Evolutionary conservation across 768 basidiomycete genomes (phyloP).

Genomic region (Panus rudis): DNA sequence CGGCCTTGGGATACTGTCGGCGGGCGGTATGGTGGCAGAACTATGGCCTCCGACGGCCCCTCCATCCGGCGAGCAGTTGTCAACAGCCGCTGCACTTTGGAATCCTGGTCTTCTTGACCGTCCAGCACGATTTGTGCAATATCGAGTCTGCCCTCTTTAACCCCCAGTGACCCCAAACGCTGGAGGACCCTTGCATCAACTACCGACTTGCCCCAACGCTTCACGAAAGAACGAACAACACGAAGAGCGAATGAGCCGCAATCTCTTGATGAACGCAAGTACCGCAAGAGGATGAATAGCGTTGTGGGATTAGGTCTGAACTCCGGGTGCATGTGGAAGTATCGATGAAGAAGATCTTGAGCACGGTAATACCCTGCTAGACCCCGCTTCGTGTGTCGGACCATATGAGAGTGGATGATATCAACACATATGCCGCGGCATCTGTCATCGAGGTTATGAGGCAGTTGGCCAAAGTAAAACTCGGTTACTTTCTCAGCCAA

Average conservation of each 20-base stretch:
- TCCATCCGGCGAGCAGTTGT: no score
- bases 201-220: slow-evolving; percentile 48
- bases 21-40: no score
- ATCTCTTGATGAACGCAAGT: slow-evolving; percentile 36
- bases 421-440: slow-evolving; percentile 35
- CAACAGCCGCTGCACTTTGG: no score
- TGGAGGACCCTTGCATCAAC: slow-evolving; percentile 54
- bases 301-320: slow-evolving; percentile 55
- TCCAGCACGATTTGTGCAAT: slow-evolving; percentile 8
- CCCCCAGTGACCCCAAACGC: slow-evolving; percentile 49
- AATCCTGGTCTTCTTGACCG: no score
- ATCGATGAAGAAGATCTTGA: slow-evolving; percentile 35
- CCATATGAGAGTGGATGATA: slow-evolving; percentile 50
- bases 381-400: slow-evolving; percentile 18
- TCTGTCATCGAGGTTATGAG: slow-evolving; percentile 30
- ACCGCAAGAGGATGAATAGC: slow-evolving; percentile 48
- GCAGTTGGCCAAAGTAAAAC: slow-evolving; percentile 44
- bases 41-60: no score
- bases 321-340: slow-evolving; percentile 39
- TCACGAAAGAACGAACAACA: slow-evolving; percentile 37
- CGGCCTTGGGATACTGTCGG: no score
- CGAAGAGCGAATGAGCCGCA: slow-evolving; percentile 49
- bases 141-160: slow-evolving; percentile 38
- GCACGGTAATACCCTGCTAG: slow-evolving; percentile 37
- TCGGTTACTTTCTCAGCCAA: slow-evolving; percentile 27